Evolutionary conservation across 441 rosid species (phyloP).

Genomic region (Adansonia gregorii): DNA sequence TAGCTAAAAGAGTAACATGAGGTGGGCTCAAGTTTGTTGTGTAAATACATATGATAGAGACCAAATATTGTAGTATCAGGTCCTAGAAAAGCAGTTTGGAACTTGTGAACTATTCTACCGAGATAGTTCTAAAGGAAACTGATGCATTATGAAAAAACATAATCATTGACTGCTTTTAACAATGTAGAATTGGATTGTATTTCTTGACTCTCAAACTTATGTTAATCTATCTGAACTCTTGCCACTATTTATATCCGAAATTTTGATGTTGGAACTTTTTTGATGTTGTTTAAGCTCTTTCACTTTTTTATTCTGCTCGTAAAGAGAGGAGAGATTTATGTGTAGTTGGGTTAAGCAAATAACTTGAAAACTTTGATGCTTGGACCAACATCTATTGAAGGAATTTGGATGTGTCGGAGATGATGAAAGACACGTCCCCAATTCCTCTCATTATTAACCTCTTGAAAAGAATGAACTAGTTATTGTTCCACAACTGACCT

Average conservation of each 20-base stretch:
- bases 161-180: neutral
- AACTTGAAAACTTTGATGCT: neutral
- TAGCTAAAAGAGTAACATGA: neutral
- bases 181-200: slow-evolving; percentile 5
- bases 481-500: neutral
- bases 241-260: neutral
- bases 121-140: neutral
- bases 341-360: neutral
- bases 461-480: neutral
- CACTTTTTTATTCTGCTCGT: neutral
- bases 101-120: neutral
- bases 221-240: neutral
- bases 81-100: neutral
- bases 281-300: neutral
- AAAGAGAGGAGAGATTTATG: neutral
- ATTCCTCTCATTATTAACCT: neutral
- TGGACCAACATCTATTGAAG: neutral
- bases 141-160: neutral
- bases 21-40: neutral
- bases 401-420: neutral
- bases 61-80: neutral
- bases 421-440: neutral
- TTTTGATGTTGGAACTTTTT: slow-evolving; percentile 7
- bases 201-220: neutral
- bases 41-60: neutral